phyloP scores from a whole-genome alignment of 495 filamentous ascomycete genomes.

The Aspergillus ellipticus region DNA sequence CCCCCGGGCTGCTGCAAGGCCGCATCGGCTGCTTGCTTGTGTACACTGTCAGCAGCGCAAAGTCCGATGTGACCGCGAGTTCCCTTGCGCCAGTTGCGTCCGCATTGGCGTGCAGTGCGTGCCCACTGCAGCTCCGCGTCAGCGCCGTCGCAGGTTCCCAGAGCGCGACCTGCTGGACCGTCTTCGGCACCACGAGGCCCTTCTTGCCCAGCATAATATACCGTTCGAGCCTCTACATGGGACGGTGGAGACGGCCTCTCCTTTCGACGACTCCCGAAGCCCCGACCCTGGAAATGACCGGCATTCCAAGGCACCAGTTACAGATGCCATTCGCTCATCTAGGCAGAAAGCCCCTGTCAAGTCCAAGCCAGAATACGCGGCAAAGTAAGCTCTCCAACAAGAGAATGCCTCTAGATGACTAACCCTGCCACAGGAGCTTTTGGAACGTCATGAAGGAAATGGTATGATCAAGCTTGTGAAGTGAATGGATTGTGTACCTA shows the following conservation, averaged over 20 bases:
- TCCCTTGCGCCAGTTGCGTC: slow-evolving; percentile 52
- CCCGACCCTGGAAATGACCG: slow-evolving; percentile 23
- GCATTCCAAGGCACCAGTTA: not conserved
- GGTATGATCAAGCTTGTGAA: slow-evolving; percentile 29
- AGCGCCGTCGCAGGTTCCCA: slow-evolving; percentile 47
- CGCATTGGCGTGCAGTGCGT: slow-evolving; percentile 42
- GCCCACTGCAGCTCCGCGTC: slow-evolving; percentile 37
- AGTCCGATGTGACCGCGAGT: slow-evolving; percentile 53
- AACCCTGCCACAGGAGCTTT: slow-evolving; percentile 32
- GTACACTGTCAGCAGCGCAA: slow-evolving; percentile 56
- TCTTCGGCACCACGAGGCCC: slow-evolving; percentile 47
- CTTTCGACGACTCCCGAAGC: slow-evolving; percentile 11
- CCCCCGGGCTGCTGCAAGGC: slow-evolving; percentile 17
- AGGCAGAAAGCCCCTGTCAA: slow-evolving; percentile 21
- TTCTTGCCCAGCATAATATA: slow-evolving; percentile 51
- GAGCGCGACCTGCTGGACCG: slow-evolving; percentile 54
- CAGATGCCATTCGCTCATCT: slow-evolving; percentile 12
- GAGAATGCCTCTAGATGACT: not conserved
- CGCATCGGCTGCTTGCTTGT: slow-evolving; percentile 52
- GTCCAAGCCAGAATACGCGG: slow-evolving; percentile 30
- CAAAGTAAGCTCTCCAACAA: slow-evolving; percentile 28
- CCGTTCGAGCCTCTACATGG: slow-evolving; percentile 50
- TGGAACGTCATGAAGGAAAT: slow-evolving; percentile 48
- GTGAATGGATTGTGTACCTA: too few species aligned
- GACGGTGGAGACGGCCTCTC: slow-evolving; percentile 12